Percentiles rank a stretch among this genome's conserved stretches.
phyloP scores from a whole-genome alignment of 1,284 basidiomycete species.

The Papiliotrema fonsecae region DNA sequence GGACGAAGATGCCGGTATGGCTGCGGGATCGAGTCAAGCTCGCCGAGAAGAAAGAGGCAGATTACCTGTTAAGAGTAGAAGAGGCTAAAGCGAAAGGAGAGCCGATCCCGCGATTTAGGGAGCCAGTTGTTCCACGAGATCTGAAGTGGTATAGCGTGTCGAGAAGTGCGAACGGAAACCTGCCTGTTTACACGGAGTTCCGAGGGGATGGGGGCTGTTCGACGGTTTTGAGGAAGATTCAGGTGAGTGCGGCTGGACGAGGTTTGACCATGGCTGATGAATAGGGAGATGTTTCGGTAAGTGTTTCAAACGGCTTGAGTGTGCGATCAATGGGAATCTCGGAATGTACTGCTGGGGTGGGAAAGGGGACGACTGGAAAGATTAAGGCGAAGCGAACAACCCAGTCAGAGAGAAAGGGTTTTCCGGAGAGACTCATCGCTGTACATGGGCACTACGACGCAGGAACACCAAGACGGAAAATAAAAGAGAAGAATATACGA shows the following conservation, averaged over 20 bases:
- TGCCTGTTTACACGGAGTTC: slow-evolving; percentile 3
- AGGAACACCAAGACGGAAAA: neutral
- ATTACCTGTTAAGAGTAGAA: neutral
- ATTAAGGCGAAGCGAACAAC: too few relatives aligned
- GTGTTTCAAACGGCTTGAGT: neutral
- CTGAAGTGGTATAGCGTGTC: neutral
- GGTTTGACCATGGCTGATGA: neutral
- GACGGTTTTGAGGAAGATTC: slow-evolving; percentile 1
- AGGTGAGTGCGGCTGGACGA: neutral
- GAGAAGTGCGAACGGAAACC: neutral
- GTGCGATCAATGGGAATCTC: neutral
- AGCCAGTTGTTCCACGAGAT: neutral
- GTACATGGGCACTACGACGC: neutral
- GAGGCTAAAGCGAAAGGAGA: neutral
- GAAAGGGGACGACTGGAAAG: neutral
- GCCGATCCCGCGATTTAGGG: neutral
- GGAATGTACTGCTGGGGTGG: neutral
- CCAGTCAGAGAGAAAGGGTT: too few relatives aligned
- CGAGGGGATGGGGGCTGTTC: neutral
- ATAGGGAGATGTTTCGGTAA: neutral
- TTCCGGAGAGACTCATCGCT: too few relatives aligned
- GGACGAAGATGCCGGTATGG: neutral
- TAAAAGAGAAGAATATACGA: neutral
- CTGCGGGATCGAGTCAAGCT: neutral
- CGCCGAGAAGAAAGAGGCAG: neutral